These are phyloP conservation scores for Floccularia luteovirens DNA, from an alignment of 768 basidiomycete genomes.

Conservation along the genomic window DNA sequence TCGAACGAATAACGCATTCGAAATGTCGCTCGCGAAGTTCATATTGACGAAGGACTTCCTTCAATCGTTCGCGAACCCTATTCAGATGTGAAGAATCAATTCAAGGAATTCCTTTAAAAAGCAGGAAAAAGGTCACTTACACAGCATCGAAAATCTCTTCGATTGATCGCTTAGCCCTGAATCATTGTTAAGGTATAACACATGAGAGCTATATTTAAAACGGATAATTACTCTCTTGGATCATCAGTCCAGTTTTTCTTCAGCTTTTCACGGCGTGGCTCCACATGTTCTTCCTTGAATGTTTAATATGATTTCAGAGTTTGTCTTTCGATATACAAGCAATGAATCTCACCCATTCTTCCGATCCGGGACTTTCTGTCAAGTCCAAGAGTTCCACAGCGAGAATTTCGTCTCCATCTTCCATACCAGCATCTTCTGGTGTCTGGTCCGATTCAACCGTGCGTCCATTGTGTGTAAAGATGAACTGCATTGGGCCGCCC, in stretches of 20 bases:
- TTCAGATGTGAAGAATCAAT: not conserved
- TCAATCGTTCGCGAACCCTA: constrained; percentile 81
- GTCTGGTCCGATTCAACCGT: constrained; percentile 77
- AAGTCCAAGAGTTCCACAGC: constrained; percentile 90
- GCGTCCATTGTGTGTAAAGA: constrained; percentile 80
- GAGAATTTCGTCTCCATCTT: constrained; percentile 83
- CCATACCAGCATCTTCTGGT: constrained; percentile 81
- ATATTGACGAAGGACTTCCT: constrained; percentile 82
- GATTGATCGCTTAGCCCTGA: constrained; percentile 64
- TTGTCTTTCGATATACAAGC: not conserved
- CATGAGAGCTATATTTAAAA: not conserved
- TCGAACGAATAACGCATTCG: constrained; percentile 86
- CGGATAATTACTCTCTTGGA: constrained; percentile 50
- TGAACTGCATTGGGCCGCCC: constrained; percentile 59
- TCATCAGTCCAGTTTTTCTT: constrained; percentile 79
- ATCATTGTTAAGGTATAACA: constrained; percentile 6
- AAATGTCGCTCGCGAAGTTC: constrained; percentile 89
- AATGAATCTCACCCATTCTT: constrained; percentile 49
- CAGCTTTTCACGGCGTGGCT: constrained; percentile 59
- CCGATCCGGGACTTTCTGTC: constrained; percentile 57
- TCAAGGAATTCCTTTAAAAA: constrained; percentile 1
- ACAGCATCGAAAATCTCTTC: constrained; percentile 84
- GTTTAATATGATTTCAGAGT: not conserved
- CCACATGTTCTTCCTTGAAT: constrained; percentile 54
- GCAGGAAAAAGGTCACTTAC: constrained; percentile 37